Base-by-base conservation (phyloP, 1,284 basidiomycete genomes). In the Ganoderma lucidum region DNA sequence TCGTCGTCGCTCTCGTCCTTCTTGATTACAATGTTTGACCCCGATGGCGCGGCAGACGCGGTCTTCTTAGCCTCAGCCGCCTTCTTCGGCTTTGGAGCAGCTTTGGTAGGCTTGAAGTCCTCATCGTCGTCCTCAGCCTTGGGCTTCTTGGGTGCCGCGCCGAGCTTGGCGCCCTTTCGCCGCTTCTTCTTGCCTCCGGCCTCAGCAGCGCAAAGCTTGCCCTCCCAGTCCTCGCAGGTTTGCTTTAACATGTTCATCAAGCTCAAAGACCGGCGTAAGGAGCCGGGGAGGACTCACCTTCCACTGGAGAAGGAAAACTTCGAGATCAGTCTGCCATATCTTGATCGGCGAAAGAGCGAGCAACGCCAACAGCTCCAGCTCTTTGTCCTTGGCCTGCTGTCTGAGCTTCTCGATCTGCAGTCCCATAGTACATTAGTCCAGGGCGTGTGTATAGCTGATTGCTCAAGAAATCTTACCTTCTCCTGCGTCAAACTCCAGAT, bases 401-500 rank as follows among this genome's bases (percentile, higher is more conserved):
- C 91, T 84, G 8, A 99, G 88, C 83, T 90, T 96, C 69, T 93
- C 93, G 71, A 99, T 96, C 93, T 96, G 77, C 68, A 62, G 70
- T 65, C 28, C 48, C 2, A 14, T 5, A 3, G 42, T 69, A 51
- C 68, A 58, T 48, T 37, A 32, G 32, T 42, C 9, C 14, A 12
- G 15, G 42, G 4, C n/a, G 6, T 15, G 19, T 10, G 28, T 39
- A 28, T 12, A 23, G 59, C 30, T 15, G 30, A 37, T 6, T 15
- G 30, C 23, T 6, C 35, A 53, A 1, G 17, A 2, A 58, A 77
- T 85, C 28, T 68, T 6, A 94, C 96, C 90, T 94, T 97, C 83
- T 99, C 97, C 75, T 88, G 91, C 1, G 98, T 99, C 83, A 99
- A 85, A 82, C 92, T 98, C 86, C 91, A 97, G 79, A 99, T 97